These are phyloP conservation scores for Solanum corneliomulleri DNA, from an alignment of 257 asterid species.

Conservation along the genomic window DNA sequence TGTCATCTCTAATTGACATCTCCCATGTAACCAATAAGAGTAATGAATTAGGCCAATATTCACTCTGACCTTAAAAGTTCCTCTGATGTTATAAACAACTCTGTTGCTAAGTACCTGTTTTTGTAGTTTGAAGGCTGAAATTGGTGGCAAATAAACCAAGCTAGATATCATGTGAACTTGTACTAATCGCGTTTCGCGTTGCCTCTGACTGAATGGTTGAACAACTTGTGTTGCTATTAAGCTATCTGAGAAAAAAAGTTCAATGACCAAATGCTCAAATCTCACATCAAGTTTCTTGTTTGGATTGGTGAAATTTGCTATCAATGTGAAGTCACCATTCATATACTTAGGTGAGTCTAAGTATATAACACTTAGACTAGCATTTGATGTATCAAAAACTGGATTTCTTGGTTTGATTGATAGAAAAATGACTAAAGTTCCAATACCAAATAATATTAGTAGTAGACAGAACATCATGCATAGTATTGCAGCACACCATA, in stretches of 20 bases:
- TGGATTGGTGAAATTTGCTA: slow-evolving; percentile 80
- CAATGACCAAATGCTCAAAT: slow-evolving; percentile 45
- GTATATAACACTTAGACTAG: slow-evolving; percentile 40
- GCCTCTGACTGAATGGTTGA: slow-evolving; percentile 43
- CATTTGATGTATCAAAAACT: slow-evolving; percentile 52
- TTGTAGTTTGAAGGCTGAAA: slow-evolving; percentile 48
- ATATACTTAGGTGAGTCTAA: slow-evolving; percentile 37
- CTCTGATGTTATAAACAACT: slow-evolving; percentile 43
- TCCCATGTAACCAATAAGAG: slow-evolving; percentile 61
- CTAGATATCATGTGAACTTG: slow-evolving; percentile 55
- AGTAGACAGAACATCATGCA: slow-evolving; percentile 63
- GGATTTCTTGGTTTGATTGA: slow-evolving; percentile 59
- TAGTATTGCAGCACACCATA: slow-evolving; percentile 62
- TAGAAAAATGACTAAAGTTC: slow-evolving; percentile 40
- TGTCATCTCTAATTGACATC: slow-evolving; percentile 69
- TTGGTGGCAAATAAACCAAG: slow-evolving; percentile 49
- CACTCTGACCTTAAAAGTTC: slow-evolving; percentile 44
- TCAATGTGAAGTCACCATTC: slow-evolving; percentile 44
- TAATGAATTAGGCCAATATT: slow-evolving; percentile 49
- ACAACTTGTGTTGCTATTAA: slow-evolving; percentile 38
- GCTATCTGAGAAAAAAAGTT: slow-evolving; percentile 49
- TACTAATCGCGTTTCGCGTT: slow-evolving; percentile 28
- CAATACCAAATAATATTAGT: slow-evolving; percentile 58
- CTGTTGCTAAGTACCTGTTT: slow-evolving; percentile 52
- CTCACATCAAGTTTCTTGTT: slow-evolving; percentile 53